Base-by-base conservation (phyloP, 2,329 filamentous ascomycete species). In the Diaporthe longicolla region DNA sequence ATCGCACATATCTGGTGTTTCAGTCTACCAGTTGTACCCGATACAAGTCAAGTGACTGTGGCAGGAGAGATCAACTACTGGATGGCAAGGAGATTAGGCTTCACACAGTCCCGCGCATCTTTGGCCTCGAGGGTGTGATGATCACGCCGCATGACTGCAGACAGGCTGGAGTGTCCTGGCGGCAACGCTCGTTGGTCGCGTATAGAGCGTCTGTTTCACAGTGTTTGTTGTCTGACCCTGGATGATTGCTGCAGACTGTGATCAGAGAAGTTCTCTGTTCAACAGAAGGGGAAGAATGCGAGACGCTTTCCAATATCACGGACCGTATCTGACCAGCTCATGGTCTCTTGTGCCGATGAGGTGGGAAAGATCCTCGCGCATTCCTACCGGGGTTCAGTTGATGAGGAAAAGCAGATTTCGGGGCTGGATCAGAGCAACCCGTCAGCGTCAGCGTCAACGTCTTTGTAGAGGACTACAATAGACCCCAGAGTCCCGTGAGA, bases 81-180 rank as follows among this genome's bases (percentile, higher is more conserved):
- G 57, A 54, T 43, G 70, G 35, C 19, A 24, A 50, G 24, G 57
- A 63, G 45, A 71, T 54, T 71, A 29, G 70, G 13, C n/a, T 32
- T 63, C 52, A 37, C 35, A 24, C 70, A 63, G 54, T 63, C 57
- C 57, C 24, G 26, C 70, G 45, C 57, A 35, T 45, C 32, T 48
- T 45, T 45, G 13, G 32, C 29, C 19, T 63, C 57, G 35, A 54
- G 24, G 35, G 58, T 71, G 70, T 71, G 70, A 71, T 55, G 70
- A 63, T 54, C 70, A 71, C 70, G 70, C 70, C 55, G 70, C 70
- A 71, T 63, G 57, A 71, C 57, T 54, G 63, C 63, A 68, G 63
- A 68, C 15, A 15, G 37, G 21, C 32, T 24, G 48, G 48, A 54
- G 32, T 29, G 26, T 68, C 48, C 32, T 54, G 45, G 48, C 32